Evolutionary conservation across 2,329 filamentous ascomycete genomes (phyloP).

Genomic region (Claviceps citrina): DNA sequence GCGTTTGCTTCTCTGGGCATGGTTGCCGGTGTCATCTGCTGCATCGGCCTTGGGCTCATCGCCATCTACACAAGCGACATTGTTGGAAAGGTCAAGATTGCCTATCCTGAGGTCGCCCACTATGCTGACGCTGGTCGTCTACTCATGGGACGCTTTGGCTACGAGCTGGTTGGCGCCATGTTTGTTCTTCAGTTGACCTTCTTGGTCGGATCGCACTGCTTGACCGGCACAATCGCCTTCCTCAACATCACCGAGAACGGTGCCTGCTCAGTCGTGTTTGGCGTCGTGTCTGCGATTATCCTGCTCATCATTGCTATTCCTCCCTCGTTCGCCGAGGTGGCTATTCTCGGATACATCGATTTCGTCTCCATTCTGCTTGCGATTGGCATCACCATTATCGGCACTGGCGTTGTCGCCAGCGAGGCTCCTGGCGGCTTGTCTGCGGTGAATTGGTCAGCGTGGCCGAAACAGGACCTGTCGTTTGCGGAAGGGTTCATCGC

Average conservation of each 20-base stretch:
- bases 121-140: constrained; percentile 54
- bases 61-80: constrained; percentile 34
- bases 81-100: constrained; percentile 33
- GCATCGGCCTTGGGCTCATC: constrained; percentile 27
- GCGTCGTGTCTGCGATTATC: constrained; percentile 30
- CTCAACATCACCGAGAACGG: constrained; percentile 45
- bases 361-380: constrained; percentile 49
- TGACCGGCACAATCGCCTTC: constrained; percentile 56
- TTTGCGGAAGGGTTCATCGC: constrained; percentile 43
- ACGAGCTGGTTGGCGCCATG: constrained; percentile 45
- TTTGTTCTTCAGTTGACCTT: constrained; percentile 52
- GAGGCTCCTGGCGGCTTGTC: constrained; percentile 17
- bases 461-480: constrained; percentile 28
- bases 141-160: constrained; percentile 42
- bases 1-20: constrained; percentile 40
- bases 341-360: constrained; percentile 34
- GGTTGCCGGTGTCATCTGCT: constrained; percentile 31
- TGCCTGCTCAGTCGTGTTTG: constrained; percentile 30
- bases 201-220: constrained; percentile 54
- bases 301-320: constrained; percentile 31
- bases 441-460: constrained; percentile 26
- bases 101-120: constrained; percentile 41
- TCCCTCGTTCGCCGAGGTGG: constrained; percentile 32
- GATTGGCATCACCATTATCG: constrained; percentile 52
- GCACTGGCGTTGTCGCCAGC: constrained; percentile 34